Percentiles rank a stretch among this genome's conserved stretches.
Evolutionary conservation across 2,329 filamentous ascomycete species (phyloP).

Genomic region (Fusarium paranaense): DNA sequence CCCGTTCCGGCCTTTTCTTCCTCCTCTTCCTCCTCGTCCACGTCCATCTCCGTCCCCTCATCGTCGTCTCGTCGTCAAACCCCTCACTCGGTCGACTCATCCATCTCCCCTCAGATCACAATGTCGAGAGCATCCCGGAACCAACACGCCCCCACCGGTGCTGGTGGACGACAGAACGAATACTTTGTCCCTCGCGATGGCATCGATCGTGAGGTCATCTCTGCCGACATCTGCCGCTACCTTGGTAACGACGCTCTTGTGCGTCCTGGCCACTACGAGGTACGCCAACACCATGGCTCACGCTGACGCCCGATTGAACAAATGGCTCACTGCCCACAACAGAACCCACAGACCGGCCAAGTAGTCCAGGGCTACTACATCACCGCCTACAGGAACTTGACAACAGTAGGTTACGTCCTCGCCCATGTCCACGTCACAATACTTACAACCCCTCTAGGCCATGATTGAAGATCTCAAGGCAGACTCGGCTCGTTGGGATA

Average conservation of each 20-base stretch:
- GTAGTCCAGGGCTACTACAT: slow-evolving; percentile 80
- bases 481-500: slow-evolving; percentile 72
- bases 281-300: slow-evolving; percentile 54
- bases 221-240: slow-evolving; percentile 86
- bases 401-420: slow-evolving; percentile 68
- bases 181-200: slow-evolving; percentile 85
- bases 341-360: slow-evolving; percentile 69
- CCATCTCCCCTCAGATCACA: slow-evolving; percentile 41
- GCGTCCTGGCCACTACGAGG: slow-evolving; percentile 79
- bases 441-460: slow-evolving; percentile 56
- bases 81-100: slow-evolving; percentile 24
- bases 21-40: neutral
- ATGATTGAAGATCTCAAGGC: slow-evolving; percentile 74
- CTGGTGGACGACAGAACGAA: slow-evolving; percentile 73
- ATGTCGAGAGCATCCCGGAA: slow-evolving; percentile 56
- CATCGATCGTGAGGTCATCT: slow-evolving; percentile 86
- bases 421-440: neutral
- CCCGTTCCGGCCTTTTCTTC: neutral
- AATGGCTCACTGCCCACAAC: slow-evolving; percentile 39
- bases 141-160: slow-evolving; percentile 50
- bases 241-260: slow-evolving; percentile 85
- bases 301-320: slow-evolving; percentile 24
- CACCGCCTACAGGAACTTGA: slow-evolving; percentile 82
- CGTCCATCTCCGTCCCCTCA: neutral
- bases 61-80: slow-evolving; percentile 30